phyloP scores from a whole-genome alignment of 257 asterid species.

The Catharanthus roseus region DNA sequence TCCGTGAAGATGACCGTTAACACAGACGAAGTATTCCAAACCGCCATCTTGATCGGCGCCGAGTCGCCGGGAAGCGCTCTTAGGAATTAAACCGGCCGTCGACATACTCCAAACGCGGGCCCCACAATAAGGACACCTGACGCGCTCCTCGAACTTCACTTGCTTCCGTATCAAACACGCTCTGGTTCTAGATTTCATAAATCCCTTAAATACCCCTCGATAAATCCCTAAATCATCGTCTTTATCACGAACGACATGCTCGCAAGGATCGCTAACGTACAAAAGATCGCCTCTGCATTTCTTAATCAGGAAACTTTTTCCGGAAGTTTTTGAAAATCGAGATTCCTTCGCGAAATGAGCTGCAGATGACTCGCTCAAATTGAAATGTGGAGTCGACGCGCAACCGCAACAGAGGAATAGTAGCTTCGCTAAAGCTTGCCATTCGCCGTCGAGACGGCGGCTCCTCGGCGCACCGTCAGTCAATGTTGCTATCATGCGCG shows the following conservation, averaged over 20 bases:
- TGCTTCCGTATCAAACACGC: slow-evolving; percentile 48
- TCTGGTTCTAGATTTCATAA: slow-evolving; percentile 60
- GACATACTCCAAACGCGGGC: slow-evolving; percentile 88
- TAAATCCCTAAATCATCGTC: slow-evolving; percentile 54
- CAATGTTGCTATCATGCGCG: slow-evolving; percentile 41
- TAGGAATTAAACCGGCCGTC: slow-evolving; percentile 64
- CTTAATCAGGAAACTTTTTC: slow-evolving; percentile 57
- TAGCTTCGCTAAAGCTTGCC: slow-evolving; percentile 76
- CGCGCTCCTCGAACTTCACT: slow-evolving; percentile 44
- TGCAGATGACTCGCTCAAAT: slow-evolving; percentile 22
- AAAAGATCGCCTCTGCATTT: slow-evolving; percentile 56
- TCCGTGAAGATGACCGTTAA: slow-evolving; percentile 81
- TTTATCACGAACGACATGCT: slow-evolving; percentile 39
- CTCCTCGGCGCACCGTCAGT: slow-evolving; percentile 30
- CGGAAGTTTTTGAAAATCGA: slow-evolving; percentile 87
- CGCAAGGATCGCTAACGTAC: slow-evolving; percentile 86
- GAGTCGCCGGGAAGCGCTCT: slow-evolving; percentile 59
- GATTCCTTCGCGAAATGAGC: slow-evolving; percentile 57
- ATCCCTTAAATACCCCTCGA: slow-evolving; percentile 70
- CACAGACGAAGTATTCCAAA: slow-evolving; percentile 74
- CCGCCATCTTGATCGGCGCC: slow-evolving; percentile 61
- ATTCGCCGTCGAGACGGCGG: slow-evolving; percentile 50
- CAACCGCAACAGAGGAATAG: slow-evolving; percentile 80
- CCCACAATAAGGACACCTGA: slow-evolving; percentile 71
- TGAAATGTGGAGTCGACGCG: slow-evolving; percentile 43